These are phyloP conservation scores for Kodamaea lidongshanica DNA, from an alignment of 805 yeast species.

Conservation along the genomic window DNA sequence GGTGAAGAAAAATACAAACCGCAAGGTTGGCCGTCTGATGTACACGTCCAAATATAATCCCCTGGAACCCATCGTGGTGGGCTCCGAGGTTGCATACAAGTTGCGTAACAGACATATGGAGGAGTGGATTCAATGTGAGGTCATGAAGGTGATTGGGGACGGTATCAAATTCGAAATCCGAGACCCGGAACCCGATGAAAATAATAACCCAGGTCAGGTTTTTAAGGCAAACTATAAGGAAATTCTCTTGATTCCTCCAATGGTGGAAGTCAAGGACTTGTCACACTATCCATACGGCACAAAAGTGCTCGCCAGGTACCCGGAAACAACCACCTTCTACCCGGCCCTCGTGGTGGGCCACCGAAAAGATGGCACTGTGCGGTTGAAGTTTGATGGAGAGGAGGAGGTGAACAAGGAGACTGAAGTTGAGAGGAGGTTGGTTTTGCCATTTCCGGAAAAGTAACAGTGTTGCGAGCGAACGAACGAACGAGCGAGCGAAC, in stretches of 20 bases:
- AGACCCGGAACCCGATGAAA: conserved; percentile 97
- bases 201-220: conserved; percentile 78
- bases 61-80: conserved; percentile 50
- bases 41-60: conserved; percentile 55
- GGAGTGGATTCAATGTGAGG: conserved; percentile 97
- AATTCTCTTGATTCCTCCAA: conserved; percentile 62
- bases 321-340: conserved; percentile 95
- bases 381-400: conserved; percentile 89
- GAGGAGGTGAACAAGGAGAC: conserved; percentile 95
- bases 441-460: conserved; percentile 61
- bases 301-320: conserved; percentile 86
- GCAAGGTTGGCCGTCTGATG: conserved; percentile 39
- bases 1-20: conserved; percentile 13
- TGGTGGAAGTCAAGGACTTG: conserved; percentile 35
- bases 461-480: too few relatives aligned
- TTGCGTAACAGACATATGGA: conserved; percentile 64
- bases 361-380: conserved; percentile 67
- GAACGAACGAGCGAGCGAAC: too few relatives aligned
- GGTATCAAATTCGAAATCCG: conserved; percentile 76
- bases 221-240: conserved; percentile 83
- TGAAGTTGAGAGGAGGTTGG: conserved; percentile 80
- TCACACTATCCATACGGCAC: conserved; percentile 65
- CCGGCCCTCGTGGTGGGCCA: conserved; percentile 86
- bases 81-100: conserved; percentile 85
- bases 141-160: conserved; percentile 67